Evolutionary conservation across 306 rosid genomes (phyloP).

Genomic region (Corylus avellana): DNA sequence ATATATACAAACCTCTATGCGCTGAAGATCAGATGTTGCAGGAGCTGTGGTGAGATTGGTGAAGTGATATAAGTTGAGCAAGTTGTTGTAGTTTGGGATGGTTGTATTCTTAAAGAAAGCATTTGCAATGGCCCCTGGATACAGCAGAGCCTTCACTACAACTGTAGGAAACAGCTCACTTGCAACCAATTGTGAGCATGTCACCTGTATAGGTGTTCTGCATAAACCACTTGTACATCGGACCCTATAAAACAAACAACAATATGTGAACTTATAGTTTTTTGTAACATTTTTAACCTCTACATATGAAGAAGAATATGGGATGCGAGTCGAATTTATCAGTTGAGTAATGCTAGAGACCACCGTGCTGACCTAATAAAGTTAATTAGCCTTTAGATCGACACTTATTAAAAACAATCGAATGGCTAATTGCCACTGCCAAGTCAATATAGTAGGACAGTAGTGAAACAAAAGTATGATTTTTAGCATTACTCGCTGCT

Average conservation of each 20-base stretch:
- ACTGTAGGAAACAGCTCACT: conserved; percentile 49
- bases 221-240: conserved; percentile 67
- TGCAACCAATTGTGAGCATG: conserved; percentile 68
- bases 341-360: no score
- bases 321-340: no score
- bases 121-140: conserved; percentile 72
- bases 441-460: no score
- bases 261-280: no score
- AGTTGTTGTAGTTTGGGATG: conserved; percentile 42
- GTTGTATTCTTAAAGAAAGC: conserved; percentile 40
- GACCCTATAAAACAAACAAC: conserved; percentile 38
- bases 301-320: no score
- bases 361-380: no score
- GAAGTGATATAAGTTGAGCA: conserved; percentile 43
- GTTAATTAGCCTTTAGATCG: no score
- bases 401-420: no score
- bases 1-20: conserved; percentile 63
- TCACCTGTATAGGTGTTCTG: conserved; percentile 68
- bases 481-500: no score
- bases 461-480: no score
- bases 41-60: conserved; percentile 31
- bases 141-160: conserved; percentile 61
- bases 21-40: conserved; percentile 57
- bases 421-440: no score
- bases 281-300: no score